Percentiles rank a stretch among this genome's conserved stretches.
Evolutionary conservation across 2,329 filamentous ascomycete genomes (phyloP).

Genomic region (Fusarium clavum): DNA sequence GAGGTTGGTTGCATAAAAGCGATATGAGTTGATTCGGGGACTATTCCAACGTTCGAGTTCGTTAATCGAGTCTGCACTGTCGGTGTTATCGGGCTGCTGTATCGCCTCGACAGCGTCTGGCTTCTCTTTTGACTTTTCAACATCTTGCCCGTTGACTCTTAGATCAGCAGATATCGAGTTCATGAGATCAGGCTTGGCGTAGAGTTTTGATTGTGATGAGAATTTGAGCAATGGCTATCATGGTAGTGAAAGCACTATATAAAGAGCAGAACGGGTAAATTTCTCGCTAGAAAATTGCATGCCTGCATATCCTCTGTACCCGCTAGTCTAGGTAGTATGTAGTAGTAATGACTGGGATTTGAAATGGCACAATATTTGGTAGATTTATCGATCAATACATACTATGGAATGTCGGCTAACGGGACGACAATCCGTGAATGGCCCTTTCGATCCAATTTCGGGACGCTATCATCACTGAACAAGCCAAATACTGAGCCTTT

Average conservation of each 20-base stretch:
- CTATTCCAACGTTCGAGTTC: constrained; percentile 70
- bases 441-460: background rate
- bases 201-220: background rate
- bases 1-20: constrained; percentile 69
- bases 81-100: constrained; percentile 5
- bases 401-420: background rate
- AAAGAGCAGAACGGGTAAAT: constrained; percentile 8
- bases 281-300: constrained; percentile 20
- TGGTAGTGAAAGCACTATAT: background rate
- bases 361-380: background rate
- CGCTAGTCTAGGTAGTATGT: too few species aligned
- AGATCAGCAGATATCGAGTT: background rate
- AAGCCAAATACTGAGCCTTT: too few species aligned
- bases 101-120: constrained; percentile 6
- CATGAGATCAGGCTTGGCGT: background rate
- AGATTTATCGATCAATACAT: background rate
- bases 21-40: constrained; percentile 68
- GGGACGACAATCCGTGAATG: background rate
- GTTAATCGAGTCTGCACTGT: constrained; percentile 17
- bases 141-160: constrained; percentile 8
- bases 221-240: background rate
- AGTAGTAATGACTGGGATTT: background rate
- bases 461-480: background rate
- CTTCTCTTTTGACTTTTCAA: constrained; percentile 19
- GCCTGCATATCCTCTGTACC: background rate